A percentile compares a stretch with the other conserved stretches of the same genome.
Evolutionary conservation across 2,329 filamentous ascomycete genomes (phyloP).

Genomic region (Epichloe hybrida): DNA sequence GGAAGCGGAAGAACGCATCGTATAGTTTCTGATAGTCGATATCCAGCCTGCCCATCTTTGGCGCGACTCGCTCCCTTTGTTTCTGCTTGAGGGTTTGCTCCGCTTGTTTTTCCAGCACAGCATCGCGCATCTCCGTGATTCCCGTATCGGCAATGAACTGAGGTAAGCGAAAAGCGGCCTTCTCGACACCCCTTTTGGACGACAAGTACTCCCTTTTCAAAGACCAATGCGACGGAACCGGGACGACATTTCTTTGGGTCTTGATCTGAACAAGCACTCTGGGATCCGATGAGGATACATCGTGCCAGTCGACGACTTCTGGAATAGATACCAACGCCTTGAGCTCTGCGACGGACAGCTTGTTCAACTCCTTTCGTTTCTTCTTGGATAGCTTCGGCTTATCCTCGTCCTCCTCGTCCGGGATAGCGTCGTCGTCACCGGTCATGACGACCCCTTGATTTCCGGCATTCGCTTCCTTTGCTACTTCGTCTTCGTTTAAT

Average conservation of each 20-base stretch:
- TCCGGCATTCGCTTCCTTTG: constrained; percentile 50
- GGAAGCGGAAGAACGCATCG: constrained; percentile 95
- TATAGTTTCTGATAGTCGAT: constrained; percentile 98
- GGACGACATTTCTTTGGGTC: constrained; percentile 85
- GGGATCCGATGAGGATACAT: constrained; percentile 82
- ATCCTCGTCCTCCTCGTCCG: constrained; percentile 61
- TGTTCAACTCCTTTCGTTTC: constrained; percentile 81
- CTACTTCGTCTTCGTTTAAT: constrained; percentile 47
- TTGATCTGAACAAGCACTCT: constrained; percentile 87
- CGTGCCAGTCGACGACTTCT: constrained; percentile 95
- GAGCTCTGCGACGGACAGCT: constrained; percentile 85
- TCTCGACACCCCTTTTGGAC: constrained; percentile 93
- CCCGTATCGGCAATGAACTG: constrained; percentile 97
- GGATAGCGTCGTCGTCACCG: constrained; percentile 74
- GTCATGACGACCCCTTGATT: constrained; percentile 80
- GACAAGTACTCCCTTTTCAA: constrained; percentile 97
- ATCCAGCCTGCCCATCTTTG: constrained; percentile 93
- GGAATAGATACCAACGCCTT: constrained; percentile 85
- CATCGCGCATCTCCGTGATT: constrained; percentile 95
- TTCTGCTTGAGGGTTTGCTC: constrained; percentile 88
- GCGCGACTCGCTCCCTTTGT: constrained; percentile 83
- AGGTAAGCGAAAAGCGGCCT: constrained; percentile 80
- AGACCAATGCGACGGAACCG: constrained; percentile 87
- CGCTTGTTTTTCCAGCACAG: constrained; percentile 88
- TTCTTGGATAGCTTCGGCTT: constrained; percentile 78